Base-by-base conservation (phyloP, 805 yeast species). In the Schizosaccharomyces cryophilus region DNA sequence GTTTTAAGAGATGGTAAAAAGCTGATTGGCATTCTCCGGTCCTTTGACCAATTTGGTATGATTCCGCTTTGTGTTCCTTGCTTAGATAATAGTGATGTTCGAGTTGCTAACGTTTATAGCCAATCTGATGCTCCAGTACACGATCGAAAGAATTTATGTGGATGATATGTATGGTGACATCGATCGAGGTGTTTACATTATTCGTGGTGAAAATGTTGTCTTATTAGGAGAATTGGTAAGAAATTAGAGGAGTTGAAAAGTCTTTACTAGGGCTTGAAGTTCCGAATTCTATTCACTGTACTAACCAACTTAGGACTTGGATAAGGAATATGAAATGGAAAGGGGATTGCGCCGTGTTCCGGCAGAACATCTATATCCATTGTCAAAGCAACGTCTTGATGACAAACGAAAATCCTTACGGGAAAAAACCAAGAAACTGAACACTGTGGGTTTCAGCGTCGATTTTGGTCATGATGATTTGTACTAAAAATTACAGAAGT, bases 131-230 rank as follows among this genome's bases (percentile, higher is more conserved):
- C 75, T 93, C 64, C 97, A 93, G 72, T 95, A 89, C 69, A 82
- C 95, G 19, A 75, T 82, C 59, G 97, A 93, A 71, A 80, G 96
- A 71, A 80, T 88, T 66, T 74, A 84, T 65, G 69, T 76, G 19
- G 80, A 76, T 17, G 63, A 63, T 31, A 74, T 78, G 64, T 90
- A 82, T 69, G 95, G 85, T 7, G 95, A 90, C 70, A 75, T 74
- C n/a, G 76, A 76, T 60, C 78, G 84, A 61, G 96, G 95, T 9
- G 85, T 87, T 60, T 83, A 82, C 69, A 79, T 93, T 73, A 83
- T 93, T 51, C 84, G 98, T 72, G 98, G 98, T 64, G 98, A 93
- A 71, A 90, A 90, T 67, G 93, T 93, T 7, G 93, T 89, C 9
- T 80, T 89, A 81, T 71, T 93, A 69, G 98, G 97, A 24, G 96